Percentiles rank a stretch among this genome's conserved stretches.
Evolutionary conservation across 192 early-diverging fungal genomes (phyloP).

Genomic region (Pilaira anomala): DNA sequence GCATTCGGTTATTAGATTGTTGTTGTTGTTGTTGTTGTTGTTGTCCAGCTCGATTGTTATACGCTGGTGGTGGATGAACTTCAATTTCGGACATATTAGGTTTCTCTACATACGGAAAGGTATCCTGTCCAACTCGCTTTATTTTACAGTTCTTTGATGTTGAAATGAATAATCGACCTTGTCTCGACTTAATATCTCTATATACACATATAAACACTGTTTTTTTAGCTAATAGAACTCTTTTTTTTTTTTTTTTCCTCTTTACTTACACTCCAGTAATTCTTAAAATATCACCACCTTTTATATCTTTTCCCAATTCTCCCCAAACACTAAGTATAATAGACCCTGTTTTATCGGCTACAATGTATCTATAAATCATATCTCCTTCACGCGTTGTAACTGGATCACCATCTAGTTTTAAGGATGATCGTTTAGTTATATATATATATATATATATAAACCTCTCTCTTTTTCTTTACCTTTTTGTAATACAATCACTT

Average conservation of each 20-base stretch:
- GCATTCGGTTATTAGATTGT: too few species aligned
- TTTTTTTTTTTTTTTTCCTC: too few species aligned
- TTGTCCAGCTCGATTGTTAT: neutral
- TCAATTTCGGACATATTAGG: slow-evolving; percentile 34
- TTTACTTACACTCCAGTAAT: slow-evolving; percentile 45
- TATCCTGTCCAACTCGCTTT: slow-evolving; percentile 57
- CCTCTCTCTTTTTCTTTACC: slow-evolving; percentile 15
- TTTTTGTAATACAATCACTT: slow-evolving; percentile 64
- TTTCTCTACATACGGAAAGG: slow-evolving; percentile 33
- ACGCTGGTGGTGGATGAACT: neutral
- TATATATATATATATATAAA: neutral
- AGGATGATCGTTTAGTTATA: neutral
- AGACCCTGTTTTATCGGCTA: slow-evolving; percentile 57
- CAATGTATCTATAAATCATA: slow-evolving; percentile 55
- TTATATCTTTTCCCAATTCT: slow-evolving; percentile 44
- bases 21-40: slow-evolving; percentile 3
- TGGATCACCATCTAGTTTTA: slow-evolving; percentile 31
- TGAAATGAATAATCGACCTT: slow-evolving; percentile 53
- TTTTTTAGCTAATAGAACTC: too few species aligned
- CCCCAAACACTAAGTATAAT: slow-evolving; percentile 61
- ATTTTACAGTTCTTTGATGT: slow-evolving; percentile 50
- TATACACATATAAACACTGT: neutral
- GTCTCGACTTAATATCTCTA: slow-evolving; percentile 51
- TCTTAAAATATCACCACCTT: slow-evolving; percentile 59
- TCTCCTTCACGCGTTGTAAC: slow-evolving; percentile 47